These are phyloP conservation scores for Phaeosphaeriaceae sp. DNA, from an alignment of 2,329 filamentous ascomycete species.

Conservation along the genomic window DNA sequence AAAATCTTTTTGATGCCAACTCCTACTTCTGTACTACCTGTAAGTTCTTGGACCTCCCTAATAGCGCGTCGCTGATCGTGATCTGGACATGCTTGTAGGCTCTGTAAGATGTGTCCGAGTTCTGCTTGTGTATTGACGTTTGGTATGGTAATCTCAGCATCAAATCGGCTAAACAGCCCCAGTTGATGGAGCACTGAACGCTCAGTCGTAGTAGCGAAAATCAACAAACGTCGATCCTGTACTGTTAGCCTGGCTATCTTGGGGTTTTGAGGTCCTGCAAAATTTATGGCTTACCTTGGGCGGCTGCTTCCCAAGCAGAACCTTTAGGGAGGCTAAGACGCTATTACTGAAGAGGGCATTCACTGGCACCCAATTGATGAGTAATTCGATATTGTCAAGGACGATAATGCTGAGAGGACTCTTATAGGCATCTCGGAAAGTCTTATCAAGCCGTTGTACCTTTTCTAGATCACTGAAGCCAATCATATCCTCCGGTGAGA, in stretches of 20 bases:
- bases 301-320: slow-evolving; percentile 76
- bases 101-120: slow-evolving; percentile 69
- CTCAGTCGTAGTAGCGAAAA: slow-evolving; percentile 87
- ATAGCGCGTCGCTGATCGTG: slow-evolving; percentile 68
- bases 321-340: slow-evolving; percentile 79
- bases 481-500: slow-evolving; percentile 83
- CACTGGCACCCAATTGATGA: slow-evolving; percentile 94
- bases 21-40: slow-evolving; percentile 69
- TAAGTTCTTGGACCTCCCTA: slow-evolving; percentile 69
- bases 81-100: slow-evolving; percentile 70
- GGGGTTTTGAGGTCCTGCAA: background rate
- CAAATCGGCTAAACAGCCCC: slow-evolving; percentile 79
- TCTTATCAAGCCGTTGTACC: slow-evolving; percentile 83
- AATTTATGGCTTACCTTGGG: slow-evolving; percentile 63
- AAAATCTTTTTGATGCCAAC: slow-evolving; percentile 84
- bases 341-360: slow-evolving; percentile 86
- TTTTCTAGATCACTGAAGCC: slow-evolving; percentile 87
- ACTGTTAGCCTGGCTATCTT: slow-evolving; percentile 14
- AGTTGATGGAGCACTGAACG: slow-evolving; percentile 80
- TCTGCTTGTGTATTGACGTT: slow-evolving; percentile 72
- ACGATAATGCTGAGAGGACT: slow-evolving; percentile 88
- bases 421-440: slow-evolving; percentile 94
- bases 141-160: slow-evolving; percentile 81
- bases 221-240: slow-evolving; percentile 76
- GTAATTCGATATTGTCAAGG: slow-evolving; percentile 86